Conservation (phyloP, 495 filamentous ascomycete species). For the Rhizodiscina lignyota region DNA sequence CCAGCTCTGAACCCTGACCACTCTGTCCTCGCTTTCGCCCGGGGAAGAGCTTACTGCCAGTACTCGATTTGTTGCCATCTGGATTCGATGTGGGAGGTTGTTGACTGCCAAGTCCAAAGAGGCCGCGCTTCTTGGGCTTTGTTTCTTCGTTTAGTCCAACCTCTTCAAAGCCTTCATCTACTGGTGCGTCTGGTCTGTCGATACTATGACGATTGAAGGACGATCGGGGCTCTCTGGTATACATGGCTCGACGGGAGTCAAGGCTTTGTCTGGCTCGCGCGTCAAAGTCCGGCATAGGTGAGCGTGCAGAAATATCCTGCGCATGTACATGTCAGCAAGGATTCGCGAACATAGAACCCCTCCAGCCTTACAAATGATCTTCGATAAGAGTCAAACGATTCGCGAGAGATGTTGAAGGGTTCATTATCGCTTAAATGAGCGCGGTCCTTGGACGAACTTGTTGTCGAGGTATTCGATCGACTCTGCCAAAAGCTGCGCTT, state of each 20-base stretch:
- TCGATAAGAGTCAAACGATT: constrained; percentile 95
- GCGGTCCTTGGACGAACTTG: constrained; percentile 46
- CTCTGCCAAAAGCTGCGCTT: constrained; percentile 61
- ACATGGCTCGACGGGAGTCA: constrained; percentile 43
- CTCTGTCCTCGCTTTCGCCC: constrained; percentile 16
- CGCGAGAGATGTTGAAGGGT: constrained; percentile 89
- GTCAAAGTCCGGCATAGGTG: constrained; percentile 49
- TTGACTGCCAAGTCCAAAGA: constrained; percentile 38
- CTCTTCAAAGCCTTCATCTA: constrained; percentile 77
- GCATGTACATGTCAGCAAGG: constrained; percentile 3
- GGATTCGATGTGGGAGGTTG: constrained; percentile 3
- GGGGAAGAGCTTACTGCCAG: constrained; percentile 12
- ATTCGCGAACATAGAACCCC: too few relatives aligned
- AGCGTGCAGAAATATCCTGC: constrained; percentile 85
- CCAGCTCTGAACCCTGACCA: constrained; percentile 16
- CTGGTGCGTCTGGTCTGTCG: constrained; percentile 12
- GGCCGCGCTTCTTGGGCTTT: constrained; percentile 56
- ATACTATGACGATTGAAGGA: background rate
- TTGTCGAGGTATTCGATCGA: constrained; percentile 46
- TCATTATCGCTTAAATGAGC: constrained; percentile 61
- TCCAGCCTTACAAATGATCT: constrained; percentile 86
- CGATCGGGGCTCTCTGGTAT: constrained; percentile 1
- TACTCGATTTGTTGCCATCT: constrained; percentile 4
- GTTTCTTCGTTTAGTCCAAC: constrained; percentile 70
- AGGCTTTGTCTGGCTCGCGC: constrained; percentile 54